Evolutionary conservation across 2,329 filamentous ascomycete genomes (phyloP).

Genomic region (Periglandula ipomoeae): DNA sequence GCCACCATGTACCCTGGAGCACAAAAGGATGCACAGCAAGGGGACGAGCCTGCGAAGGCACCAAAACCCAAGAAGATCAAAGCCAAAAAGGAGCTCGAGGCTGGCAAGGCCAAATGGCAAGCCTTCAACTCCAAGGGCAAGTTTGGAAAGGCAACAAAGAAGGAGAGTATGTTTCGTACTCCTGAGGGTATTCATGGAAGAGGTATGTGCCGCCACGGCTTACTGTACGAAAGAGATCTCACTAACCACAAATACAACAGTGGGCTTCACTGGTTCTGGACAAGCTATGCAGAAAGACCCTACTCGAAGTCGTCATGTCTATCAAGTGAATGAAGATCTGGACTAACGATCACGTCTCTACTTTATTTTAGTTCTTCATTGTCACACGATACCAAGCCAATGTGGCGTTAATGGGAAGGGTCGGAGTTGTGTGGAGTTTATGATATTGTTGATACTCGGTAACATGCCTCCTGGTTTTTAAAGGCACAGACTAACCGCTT

Average conservation of each 20-base stretch:
- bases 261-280: slow-evolving; percentile 92
- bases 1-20: slow-evolving; percentile 53
- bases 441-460: slow-evolving; percentile 21
- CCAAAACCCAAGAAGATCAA: slow-evolving; percentile 83
- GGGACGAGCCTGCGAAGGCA: slow-evolving; percentile 59
- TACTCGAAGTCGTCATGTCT: slow-evolving; percentile 72
- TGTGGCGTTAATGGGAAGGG: slow-evolving; percentile 13
- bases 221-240: neutral
- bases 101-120: slow-evolving; percentile 88
- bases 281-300: slow-evolving; percentile 93
- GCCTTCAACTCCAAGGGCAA: slow-evolving; percentile 78
- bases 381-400: slow-evolving; percentile 1
- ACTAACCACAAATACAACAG: slow-evolving; percentile 36
- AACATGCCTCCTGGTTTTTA: slow-evolving; percentile 22
- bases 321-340: slow-evolving; percentile 67
- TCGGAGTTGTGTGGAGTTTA: slow-evolving; percentile 15
- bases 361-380: slow-evolving; percentile 1
- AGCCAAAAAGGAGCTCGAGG: slow-evolving; percentile 83
- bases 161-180: slow-evolving; percentile 95
- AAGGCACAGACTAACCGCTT: slow-evolving; percentile 35
- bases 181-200: slow-evolving; percentile 77
- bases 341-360: slow-evolving; percentile 38
- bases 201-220: slow-evolving; percentile 46
- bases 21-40: slow-evolving; percentile 51
- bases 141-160: slow-evolving; percentile 58